phyloP scores from a whole-genome alignment of 2,329 filamentous ascomycete genomes.

The Coniochaeta prunicola region DNA sequence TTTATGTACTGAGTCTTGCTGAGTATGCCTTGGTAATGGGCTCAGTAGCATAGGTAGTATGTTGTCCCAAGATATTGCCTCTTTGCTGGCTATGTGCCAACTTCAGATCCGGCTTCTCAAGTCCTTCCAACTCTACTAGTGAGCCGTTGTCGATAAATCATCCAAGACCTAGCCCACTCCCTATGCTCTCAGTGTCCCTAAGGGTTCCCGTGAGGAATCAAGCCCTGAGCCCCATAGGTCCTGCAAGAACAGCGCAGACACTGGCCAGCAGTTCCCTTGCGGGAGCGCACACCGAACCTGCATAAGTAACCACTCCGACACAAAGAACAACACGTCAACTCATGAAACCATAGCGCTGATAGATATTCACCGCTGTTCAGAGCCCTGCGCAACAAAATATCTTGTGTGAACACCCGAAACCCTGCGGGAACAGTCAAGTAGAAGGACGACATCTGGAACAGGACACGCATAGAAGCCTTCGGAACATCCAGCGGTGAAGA shows the following conservation, averaged over 20 bases:
- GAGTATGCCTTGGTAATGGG: neutral
- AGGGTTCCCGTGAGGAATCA: neutral
- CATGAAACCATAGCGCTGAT: neutral
- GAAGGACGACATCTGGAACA: neutral
- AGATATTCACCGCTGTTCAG: neutral
- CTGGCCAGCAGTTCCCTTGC: neutral
- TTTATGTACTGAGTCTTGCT: neutral
- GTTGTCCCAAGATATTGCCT: neutral
- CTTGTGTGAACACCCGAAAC: neutral
- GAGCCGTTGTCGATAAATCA: too few relatives aligned
- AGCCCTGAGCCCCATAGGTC: neutral
- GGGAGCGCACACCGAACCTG: neutral
- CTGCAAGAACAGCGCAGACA: neutral
- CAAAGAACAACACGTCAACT: neutral
- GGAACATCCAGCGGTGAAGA: slow-evolving; percentile 3
- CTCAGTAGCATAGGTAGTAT: neutral
- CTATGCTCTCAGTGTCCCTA: neutral
- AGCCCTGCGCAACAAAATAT: neutral
- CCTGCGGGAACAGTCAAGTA: neutral
- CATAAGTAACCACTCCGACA: neutral
- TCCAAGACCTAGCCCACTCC: too few relatives aligned
- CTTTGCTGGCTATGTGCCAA: neutral
- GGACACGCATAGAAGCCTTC: slow-evolving; percentile 1
- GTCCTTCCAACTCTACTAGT: neutral
- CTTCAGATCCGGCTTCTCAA: too few relatives aligned